Evolutionary conservation across 495 filamentous ascomycete genomes (phyloP).

Genomic region (Podospora fimiseda): DNA sequence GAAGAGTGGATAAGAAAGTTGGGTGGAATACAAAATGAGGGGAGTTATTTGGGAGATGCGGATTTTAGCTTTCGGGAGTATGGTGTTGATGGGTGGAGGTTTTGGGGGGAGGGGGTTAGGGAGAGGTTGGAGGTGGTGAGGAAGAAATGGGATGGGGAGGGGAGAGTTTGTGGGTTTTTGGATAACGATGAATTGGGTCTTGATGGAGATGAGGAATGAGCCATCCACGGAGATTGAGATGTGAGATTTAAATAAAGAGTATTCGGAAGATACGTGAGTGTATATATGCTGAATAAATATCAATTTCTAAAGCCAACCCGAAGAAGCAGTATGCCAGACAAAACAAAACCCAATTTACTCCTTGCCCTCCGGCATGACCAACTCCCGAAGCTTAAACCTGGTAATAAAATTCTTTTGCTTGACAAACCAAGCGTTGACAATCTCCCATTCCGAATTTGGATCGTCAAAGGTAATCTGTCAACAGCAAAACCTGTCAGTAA

Average conservation of each 20-base stretch:
- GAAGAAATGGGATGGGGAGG: conserved; percentile 40
- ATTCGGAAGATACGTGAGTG: too few species aligned
- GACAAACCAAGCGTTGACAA: conserved; percentile 69
- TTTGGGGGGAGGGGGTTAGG: conserved; percentile 36
- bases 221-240: too few species aligned
- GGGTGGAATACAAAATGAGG: conserved; percentile 37
- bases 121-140: conserved; percentile 33
- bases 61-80: conserved; percentile 39
- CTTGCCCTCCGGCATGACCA: conserved; percentile 36
- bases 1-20: conserved; percentile 34
- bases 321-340: too few species aligned
- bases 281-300: too few species aligned
- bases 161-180: conserved; percentile 38
- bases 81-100: conserved; percentile 35
- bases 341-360: too few species aligned
- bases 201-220: too few species aligned
- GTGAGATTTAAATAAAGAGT: too few species aligned
- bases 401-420: conserved; percentile 60
- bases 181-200: conserved; percentile 16
- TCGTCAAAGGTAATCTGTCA: conserved; percentile 49
- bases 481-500: conserved; percentile 8
- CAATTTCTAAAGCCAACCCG: too few species aligned
- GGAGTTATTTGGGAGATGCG: conserved; percentile 48
- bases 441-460: conserved; percentile 56
- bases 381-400: conserved; percentile 42